Base-by-base conservation (phyloP, 2,329 filamentous ascomycete genomes). In the Calonectria pseudoturangicola region DNA sequence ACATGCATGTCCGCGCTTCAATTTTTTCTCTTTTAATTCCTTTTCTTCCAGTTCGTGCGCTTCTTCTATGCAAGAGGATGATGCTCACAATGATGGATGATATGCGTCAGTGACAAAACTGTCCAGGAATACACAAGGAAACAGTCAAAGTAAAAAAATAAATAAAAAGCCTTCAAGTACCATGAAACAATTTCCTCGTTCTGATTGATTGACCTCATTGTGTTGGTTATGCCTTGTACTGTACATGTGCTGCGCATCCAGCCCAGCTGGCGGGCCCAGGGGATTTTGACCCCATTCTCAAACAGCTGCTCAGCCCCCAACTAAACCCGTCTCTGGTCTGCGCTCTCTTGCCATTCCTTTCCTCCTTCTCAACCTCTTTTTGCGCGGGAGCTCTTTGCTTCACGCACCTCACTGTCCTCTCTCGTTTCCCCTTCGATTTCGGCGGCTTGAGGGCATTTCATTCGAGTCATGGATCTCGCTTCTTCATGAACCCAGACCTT, bases 301-400 rank as follows among this genome's bases (percentile, higher is more conserved):
- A 60, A 60, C 54, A 41, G 54, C 36, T 41, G 54, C 54, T 60
- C 33, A 60, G 54, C 54, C 54, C 54, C 54, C 54, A 60, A 41
- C 54, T 41, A 39, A 39, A 60, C 54, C 10, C 25, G 13, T 41
- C 36, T 36, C 33, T 39, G 33, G 18, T 60, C 33, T 60, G 33
- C 36, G 54, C 33, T 27, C 54, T 25, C 13, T 25, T 21, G 39
- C 54, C 41, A 25, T 21, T 15, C 27, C n/a, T 39, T 39, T 15
- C 10, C 13, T 13, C 9, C 25, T 28, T 58, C 27, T 60, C 33
- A 25, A 12, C 54, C 21, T 25, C 36, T 60, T 21, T 28, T 41
- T 60, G 15, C 21, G 54, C 18, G 16, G 54, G 33, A 60, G 54
- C 33, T 27, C 13, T 21, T 41, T 7, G 54, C 39, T 60, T 25